Evolutionary conservation across 208 protist species (phyloP), one percentile per base, ranked within the genome.

Genomic region (Acanthamoeba rhysodes): DNA sequence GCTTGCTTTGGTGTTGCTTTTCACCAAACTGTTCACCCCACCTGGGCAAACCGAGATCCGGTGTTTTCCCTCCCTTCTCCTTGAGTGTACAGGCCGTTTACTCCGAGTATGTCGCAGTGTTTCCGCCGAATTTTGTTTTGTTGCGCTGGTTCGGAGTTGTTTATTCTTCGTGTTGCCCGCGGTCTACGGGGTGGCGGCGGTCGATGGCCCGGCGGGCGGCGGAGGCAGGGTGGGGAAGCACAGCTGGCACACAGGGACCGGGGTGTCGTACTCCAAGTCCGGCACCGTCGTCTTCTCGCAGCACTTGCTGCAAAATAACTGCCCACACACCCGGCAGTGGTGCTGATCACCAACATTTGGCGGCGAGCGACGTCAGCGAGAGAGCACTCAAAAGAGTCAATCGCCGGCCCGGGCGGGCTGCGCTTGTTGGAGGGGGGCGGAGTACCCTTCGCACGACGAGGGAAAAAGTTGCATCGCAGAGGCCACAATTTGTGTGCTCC

Each of bases 271-370:
- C 29, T 64, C 50, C 80, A 88, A 37, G 50, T 29, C 80, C 16
- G 53, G 45, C n/a, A 88, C 80, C 22, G 45, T 3, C 29, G 80
- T 45, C 50, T 64, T 55, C 50, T 41, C 50, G 50, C 80, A 88
- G 80, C 80, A 88, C 80, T 64, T 57, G 80, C 22, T 34, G 80
- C 80, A 88, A 45, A 88, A 88, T 32, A 88, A 66, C 80, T 88
- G 41, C 27, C 80, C 80, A 27, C 80, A 88, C 80, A 88, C 80
- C 5, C 80, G 80, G 20, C 80, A 88, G 80, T 88, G 80, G 22
- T 88, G 80, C 80, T 88, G 80, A 6, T 29, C 1, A 4, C 27
- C 12, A 62, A 55, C 9, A n/a, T n/a, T n/a, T n/a, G n/a, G n/a
- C n/a, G 5, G 1, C 50, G 10, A 45, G 34, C 0, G 68, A 76